Evolutionary conservation across 2,329 filamentous ascomycete species (phyloP).

Genomic region (Diaporthe sp.): DNA sequence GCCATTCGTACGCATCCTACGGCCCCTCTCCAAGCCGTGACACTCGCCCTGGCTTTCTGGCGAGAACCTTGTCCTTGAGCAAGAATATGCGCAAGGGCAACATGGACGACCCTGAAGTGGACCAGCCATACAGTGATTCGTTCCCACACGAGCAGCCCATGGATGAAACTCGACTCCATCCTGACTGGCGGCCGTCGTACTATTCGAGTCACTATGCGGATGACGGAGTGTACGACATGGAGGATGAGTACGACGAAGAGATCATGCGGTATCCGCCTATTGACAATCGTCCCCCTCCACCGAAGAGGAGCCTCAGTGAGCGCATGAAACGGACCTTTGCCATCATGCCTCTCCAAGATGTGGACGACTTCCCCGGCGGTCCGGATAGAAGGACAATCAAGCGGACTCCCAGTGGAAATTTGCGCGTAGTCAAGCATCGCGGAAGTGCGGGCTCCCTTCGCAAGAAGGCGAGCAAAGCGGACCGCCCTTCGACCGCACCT

Average conservation of each 20-base stretch:
- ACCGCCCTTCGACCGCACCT: slow-evolving; percentile 50
- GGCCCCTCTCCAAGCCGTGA: slow-evolving; percentile 54
- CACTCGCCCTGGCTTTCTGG: slow-evolving; percentile 56
- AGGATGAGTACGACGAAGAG: slow-evolving; percentile 49
- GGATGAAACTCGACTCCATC: slow-evolving; percentile 69
- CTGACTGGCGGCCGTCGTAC: slow-evolving; percentile 71
- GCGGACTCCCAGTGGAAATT: slow-evolving; percentile 69
- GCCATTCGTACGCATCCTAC: slow-evolving; percentile 57
- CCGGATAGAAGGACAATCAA: slow-evolving; percentile 69
- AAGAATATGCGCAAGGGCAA: slow-evolving; percentile 51
- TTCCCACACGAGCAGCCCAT: slow-evolving; percentile 59
- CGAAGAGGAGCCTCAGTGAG: slow-evolving; percentile 63
- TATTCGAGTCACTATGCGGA: slow-evolving; percentile 50
- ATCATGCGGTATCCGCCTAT: slow-evolving; percentile 49
- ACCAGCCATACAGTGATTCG: slow-evolving; percentile 45
- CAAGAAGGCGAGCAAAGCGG: slow-evolving; percentile 14
- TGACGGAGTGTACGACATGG: slow-evolving; percentile 44
- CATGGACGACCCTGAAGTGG: slow-evolving; percentile 44
- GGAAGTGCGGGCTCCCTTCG: slow-evolving; percentile 60
- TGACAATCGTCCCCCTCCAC: slow-evolving; percentile 58
- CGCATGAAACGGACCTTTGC: slow-evolving; percentile 71
- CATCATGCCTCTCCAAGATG: slow-evolving; percentile 65
- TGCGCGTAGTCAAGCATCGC: slow-evolving; percentile 69
- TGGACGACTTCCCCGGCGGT: slow-evolving; percentile 48
- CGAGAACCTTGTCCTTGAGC: slow-evolving; percentile 67